Evolutionary conservation across 2,329 filamentous ascomycete species (phyloP).

Genomic region (Cytospora piceicola): DNA sequence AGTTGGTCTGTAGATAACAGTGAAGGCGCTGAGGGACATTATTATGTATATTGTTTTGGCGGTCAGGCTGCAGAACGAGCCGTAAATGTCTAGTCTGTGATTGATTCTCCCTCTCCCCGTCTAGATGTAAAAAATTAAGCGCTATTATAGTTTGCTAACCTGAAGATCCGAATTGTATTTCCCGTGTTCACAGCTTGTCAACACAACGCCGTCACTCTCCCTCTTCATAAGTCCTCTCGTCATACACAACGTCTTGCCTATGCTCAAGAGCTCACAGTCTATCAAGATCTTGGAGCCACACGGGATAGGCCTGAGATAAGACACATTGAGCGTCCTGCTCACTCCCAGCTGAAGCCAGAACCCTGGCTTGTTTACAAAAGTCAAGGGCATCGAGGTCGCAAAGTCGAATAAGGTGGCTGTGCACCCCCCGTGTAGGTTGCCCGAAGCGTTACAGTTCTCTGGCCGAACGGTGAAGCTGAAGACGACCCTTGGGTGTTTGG

Average conservation of each 20-base stretch:
- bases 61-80: too few species aligned
- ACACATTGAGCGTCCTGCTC: constrained; percentile 66
- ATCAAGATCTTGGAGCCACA: constrained; percentile 55
- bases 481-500: constrained; percentile 22
- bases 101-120: neutral
- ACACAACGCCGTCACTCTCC: constrained; percentile 54
- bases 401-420: constrained; percentile 70
- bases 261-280: constrained; percentile 60
- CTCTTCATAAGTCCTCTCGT: constrained; percentile 59
- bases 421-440: constrained; percentile 65
- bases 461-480: constrained; percentile 50
- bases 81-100: too few species aligned
- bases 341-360: constrained; percentile 68
- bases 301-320: constrained; percentile 67
- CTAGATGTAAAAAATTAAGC: neutral
- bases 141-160: constrained; percentile 14
- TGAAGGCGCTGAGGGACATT: neutral
- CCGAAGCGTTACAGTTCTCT: constrained; percentile 56
- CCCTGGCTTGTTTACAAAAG: constrained; percentile 59
- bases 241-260: constrained; percentile 58
- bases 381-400: constrained; percentile 62
- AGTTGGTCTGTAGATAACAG: neutral
- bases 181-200: constrained; percentile 65
- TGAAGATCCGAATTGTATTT: constrained; percentile 63
- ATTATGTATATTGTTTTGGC: neutral